Evolutionary conservation across 352 stramenopile genomes (phyloP).

Genomic region (Hyaloperonospora brassicae): DNA sequence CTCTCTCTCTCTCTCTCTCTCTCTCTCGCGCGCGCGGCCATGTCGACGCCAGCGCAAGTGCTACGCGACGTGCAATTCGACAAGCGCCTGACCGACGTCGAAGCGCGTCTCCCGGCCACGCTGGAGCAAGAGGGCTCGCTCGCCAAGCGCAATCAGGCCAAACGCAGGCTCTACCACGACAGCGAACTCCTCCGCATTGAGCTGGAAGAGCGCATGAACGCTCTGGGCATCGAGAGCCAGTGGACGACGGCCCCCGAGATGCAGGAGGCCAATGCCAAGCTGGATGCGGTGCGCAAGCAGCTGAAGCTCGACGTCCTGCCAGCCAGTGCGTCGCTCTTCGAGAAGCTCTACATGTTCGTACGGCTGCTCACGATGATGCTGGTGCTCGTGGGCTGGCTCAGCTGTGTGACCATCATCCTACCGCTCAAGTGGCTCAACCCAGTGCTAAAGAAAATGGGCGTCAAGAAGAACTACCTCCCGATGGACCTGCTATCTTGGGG

Average conservation of each 20-base stretch:
- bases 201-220: slow-evolving; percentile 69
- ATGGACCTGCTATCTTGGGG: slow-evolving; percentile 64
- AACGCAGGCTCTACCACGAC: slow-evolving; percentile 60
- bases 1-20: not conserved
- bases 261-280: slow-evolving; percentile 37
- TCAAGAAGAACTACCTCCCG: slow-evolving; percentile 71
- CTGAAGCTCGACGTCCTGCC: slow-evolving; percentile 56
- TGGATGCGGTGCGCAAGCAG: slow-evolving; percentile 57
- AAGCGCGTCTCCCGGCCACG: slow-evolving; percentile 37
- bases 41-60: slow-evolving; percentile 35
- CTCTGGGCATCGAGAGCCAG: slow-evolving; percentile 52
- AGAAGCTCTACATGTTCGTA: slow-evolving; percentile 55
- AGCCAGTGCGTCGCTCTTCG: slow-evolving; percentile 32
- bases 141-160: slow-evolving; percentile 65
- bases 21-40: not conserved
- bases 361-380: slow-evolving; percentile 59
- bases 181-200: slow-evolving; percentile 69
- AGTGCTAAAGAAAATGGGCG: slow-evolving; percentile 39
- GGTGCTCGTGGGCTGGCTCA: slow-evolving; percentile 72
- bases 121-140: slow-evolving; percentile 38
- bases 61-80: slow-evolving; percentile 49
- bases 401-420: slow-evolving; percentile 51
- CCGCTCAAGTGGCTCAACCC: slow-evolving; percentile 57
- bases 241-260: slow-evolving; percentile 43
- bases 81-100: slow-evolving; percentile 45